phyloP scores from a whole-genome alignment of 1,284 basidiomycete species.

The Sanghuangporus weigelae region DNA sequence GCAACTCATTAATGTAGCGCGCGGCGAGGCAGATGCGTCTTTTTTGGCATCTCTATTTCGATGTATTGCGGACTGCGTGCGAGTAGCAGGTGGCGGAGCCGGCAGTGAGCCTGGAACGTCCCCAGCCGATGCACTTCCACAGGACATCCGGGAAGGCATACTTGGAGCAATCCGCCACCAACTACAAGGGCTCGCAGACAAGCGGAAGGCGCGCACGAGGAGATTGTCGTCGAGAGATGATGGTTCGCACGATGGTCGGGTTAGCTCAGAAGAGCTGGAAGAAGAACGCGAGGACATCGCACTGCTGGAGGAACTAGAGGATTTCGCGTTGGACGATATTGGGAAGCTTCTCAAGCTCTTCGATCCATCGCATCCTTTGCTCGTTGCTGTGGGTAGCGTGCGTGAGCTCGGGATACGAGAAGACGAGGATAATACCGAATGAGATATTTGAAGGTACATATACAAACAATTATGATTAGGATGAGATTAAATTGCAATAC shows the following conservation, averaged over 20 bases:
- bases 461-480: background rate
- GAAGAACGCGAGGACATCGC: slow-evolving; percentile 65
- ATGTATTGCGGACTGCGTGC: slow-evolving; percentile 63
- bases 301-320: slow-evolving; percentile 69
- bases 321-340: slow-evolving; percentile 73
- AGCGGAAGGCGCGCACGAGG: slow-evolving; percentile 46
- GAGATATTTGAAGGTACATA: background rate
- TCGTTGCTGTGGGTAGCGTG: slow-evolving; percentile 66
- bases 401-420: slow-evolving; percentile 55
- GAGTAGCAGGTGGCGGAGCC: slow-evolving; percentile 48
- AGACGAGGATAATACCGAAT: slow-evolving; percentile 16
- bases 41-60: slow-evolving; percentile 77
- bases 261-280: slow-evolving; percentile 28
- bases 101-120: background rate
- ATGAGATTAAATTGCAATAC: background rate
- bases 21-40: slow-evolving; percentile 61
- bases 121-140: slow-evolving; percentile 35
- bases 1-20: slow-evolving; percentile 62
- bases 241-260: slow-evolving; percentile 26
- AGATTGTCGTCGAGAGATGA: background rate
- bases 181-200: slow-evolving; percentile 59
- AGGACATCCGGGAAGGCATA: slow-evolving; percentile 46
- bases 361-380: slow-evolving; percentile 52
- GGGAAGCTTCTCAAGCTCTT: slow-evolving; percentile 49
- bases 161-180: slow-evolving; percentile 67